Base-by-base conservation (phyloP, 495 filamentous ascomycete species). In the Neurospora sublineolata region DNA sequence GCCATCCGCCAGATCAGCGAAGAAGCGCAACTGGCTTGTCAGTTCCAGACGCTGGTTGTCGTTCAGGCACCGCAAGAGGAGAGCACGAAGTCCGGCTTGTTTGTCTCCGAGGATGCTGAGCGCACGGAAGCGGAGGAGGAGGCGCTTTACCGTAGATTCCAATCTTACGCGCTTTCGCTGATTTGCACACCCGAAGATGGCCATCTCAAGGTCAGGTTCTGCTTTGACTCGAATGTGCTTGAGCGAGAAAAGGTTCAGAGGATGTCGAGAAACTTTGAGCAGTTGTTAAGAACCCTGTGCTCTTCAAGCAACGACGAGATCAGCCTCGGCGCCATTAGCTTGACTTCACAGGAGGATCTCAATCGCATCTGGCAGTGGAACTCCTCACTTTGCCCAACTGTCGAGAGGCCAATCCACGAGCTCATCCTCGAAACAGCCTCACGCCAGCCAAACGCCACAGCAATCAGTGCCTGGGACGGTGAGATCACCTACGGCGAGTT, bases 401-500 rank as follows among this genome's bases (percentile, higher is more conserved):
- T 78, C 67, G 74, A 78, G 42, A 64, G 37, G 6, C 81, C 79
- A 40, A 82, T 83, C 75, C 80, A 83, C 68, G 79, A 81, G n/a
- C 37, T 82, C 67, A 75, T 83, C 14, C 76, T 78, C 14, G 75
- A 84, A 39, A 80, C 81, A 42, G 78, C 79, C 7, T 80, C 86
- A 1, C 75, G 84, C 2, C 82, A 86, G 3, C 76, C 76, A 1
- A n/a, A 37, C 2, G 64, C 70, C 0, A 68, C 68, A 7, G 74
- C 74, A 9, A 76, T 89, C 0, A 83, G 79, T 68, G 80, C 64
- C 1, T 90, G 89, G 88, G 89, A 91, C 79, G 87, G 85, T 10
- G 81, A 72, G 30, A 78, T 91, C 68, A 87, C 87, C 1, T 91
- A 85, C 72, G 74, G 73, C 11, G 83, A 90, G 68, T 76, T 90